phyloP scores from a whole-genome alignment of 495 filamentous ascomycete genomes.

The Podospora pseudocomata region DNA sequence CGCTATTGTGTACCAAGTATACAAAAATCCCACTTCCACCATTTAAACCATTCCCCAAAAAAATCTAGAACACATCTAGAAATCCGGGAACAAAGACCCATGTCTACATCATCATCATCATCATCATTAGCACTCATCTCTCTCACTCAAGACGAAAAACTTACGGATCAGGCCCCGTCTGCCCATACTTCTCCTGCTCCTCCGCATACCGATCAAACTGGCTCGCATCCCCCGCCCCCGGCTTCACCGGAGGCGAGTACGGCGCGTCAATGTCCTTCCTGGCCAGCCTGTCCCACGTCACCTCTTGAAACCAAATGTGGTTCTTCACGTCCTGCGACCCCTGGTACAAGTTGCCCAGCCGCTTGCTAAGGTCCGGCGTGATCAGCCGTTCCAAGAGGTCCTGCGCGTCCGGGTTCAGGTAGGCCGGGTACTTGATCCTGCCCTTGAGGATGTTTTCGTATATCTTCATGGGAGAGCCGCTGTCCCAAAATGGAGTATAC shows the following conservation, averaged over 20 bases:
- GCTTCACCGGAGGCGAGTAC: slow-evolving; percentile 93
- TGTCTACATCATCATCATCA: slow-evolving; percentile 12
- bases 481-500: slow-evolving; percentile 98
- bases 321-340: slow-evolving; percentile 93
- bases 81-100: slow-evolving; percentile 22
- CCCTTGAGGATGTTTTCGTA: slow-evolving; percentile 98
- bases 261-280: slow-evolving; percentile 98
- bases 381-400: slow-evolving; percentile 89
- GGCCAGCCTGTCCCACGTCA: slow-evolving; percentile 91
- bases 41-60: neutral
- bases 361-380: slow-evolving; percentile 90
- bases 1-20: neutral
- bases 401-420: slow-evolving; percentile 90
- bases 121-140: slow-evolving; percentile 11
- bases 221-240: slow-evolving; percentile 89
- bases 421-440: slow-evolving; percentile 90
- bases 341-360: slow-evolving; percentile 87
- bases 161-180: slow-evolving; percentile 73
- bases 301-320: slow-evolving; percentile 94
- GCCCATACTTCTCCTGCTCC: slow-evolving; percentile 87
- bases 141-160: slow-evolving; percentile 37
- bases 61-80: slow-evolving; percentile 17
- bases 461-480: slow-evolving; percentile 95
- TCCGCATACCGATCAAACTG: slow-evolving; percentile 98
- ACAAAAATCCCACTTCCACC: neutral